These are phyloP conservation scores for Puccinia novopanici DNA, from an alignment of 1,284 basidiomycete species.

Conservation along the genomic window DNA sequence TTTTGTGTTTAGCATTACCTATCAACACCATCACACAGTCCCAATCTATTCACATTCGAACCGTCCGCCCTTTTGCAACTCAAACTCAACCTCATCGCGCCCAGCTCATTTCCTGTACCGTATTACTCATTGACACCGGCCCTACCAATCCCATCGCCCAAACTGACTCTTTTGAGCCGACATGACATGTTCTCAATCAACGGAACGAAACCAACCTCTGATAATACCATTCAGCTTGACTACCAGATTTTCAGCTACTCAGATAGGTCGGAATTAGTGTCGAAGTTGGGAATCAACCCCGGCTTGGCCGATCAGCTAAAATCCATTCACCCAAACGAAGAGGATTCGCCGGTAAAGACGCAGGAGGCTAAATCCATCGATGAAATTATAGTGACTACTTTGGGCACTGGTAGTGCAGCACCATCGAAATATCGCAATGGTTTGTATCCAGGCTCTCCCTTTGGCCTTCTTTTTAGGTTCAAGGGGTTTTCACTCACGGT, in stretches of 20 bases:
- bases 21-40: constrained; percentile 39
- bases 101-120: constrained; percentile 41
- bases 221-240: neutral
- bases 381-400: constrained; percentile 44
- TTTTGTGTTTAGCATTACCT: constrained; percentile 30
- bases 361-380: neutral
- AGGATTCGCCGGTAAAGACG: neutral
- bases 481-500: neutral
- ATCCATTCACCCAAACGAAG: neutral
- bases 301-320: constrained; percentile 1
- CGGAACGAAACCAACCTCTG: neutral
- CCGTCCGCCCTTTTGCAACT: constrained; percentile 37
- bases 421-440: constrained; percentile 51
- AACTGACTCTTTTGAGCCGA: neutral
- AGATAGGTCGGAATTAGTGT: neutral
- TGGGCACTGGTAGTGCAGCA: constrained; percentile 47
- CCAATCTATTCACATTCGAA: constrained; percentile 44
- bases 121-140: constrained; percentile 22
- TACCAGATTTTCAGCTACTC: constrained; percentile 12
- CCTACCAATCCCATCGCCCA: neutral
- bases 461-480: neutral
- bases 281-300: constrained; percentile 9
- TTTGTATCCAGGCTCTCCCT: neutral
- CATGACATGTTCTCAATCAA: constrained; percentile 19
- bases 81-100: constrained; percentile 36